Base-by-base conservation (phyloP, 371 early-diverging fungal species). In the Capillidium rhysosporum region DNA sequence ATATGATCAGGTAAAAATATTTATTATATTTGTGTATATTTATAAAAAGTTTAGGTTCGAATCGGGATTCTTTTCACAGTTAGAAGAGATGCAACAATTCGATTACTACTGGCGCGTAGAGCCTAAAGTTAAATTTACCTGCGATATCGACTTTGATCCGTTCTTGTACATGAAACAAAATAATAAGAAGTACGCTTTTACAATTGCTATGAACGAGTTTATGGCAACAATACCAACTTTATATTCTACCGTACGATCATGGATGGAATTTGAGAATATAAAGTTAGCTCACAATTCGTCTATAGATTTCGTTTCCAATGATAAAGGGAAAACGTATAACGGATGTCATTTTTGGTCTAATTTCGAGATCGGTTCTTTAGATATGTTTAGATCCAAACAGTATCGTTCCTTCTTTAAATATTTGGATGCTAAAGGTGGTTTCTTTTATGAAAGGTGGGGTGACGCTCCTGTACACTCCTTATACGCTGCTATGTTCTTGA, bases 81-180 rank as follows among this genome's bases (percentile, higher is more conserved):
- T 94, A 62, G 82, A 79, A 23, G 61, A 84, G 10, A 59, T 92
- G 56, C 62, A 72, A n/a, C 65, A 75, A 25, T 86, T 76, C 52
- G 86, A 92, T 45, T 96, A 81, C 63, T 97, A 94, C 65, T 97
- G 98, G 95, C 69, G 96, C 2, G 72, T 96, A n/a, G 95, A 94
- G 64, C 95, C 95, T 0, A 80, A 74, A 40, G 88, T 90, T 20
- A 63, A 77, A 57, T 90, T 84, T 58, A 69, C 63, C 49, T 96
- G 95, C 61, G 79, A 88, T 56, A 74, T 96, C 23, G 78, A 77
- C 56, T 80, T 84, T 63, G 95, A 96, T 63, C 90, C 90, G 1
- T 95, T 96, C 62, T 63, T 75, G 55, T 90, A 66, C 56, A 85
- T 88, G 83, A 66, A 77, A 59, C 68, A 82, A 46, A 84, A 83